phyloP scores from a whole-genome alignment of 352 stramenopile species.

The Phytopythium boreale region DNA sequence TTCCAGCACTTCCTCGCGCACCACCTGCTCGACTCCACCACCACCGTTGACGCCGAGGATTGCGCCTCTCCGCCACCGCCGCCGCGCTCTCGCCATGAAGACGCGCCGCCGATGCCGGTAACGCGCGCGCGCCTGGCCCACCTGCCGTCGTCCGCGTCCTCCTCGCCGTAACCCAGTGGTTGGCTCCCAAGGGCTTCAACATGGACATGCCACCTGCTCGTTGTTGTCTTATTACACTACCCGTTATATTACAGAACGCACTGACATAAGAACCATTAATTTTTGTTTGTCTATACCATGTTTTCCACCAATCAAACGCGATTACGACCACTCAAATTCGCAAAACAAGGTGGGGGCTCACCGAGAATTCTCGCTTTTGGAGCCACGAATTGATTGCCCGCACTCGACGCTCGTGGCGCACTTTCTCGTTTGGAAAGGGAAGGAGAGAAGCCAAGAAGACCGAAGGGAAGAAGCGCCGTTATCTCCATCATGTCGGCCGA shows the following conservation, averaged over 20 bases:
- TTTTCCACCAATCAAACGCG: constrained; percentile 24
- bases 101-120: constrained; percentile 9
- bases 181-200: background rate
- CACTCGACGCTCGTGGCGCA: constrained; percentile 7
- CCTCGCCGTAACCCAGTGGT: background rate
- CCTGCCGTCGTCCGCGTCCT: background rate
- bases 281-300: background rate
- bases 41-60: background rate
- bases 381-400: constrained; percentile 14
- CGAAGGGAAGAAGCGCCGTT: constrained; percentile 3
- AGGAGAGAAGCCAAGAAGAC: constrained; percentile 8
- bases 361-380: background rate
- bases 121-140: background rate
- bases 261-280: background rate
- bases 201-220: background rate
- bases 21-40: constrained; percentile 21
- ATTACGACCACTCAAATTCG: background rate
- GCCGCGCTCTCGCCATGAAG: constrained; percentile 6
- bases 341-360: constrained; percentile 8
- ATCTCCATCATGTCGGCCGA: constrained; percentile 69
- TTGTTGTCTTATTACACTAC: background rate
- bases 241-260: no score
- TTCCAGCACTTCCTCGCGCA: constrained; percentile 51
- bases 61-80: constrained; percentile 14
- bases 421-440: constrained; percentile 3